These are phyloP conservation scores for Aspergillus wentii DNA, from an alignment of 495 filamentous ascomycete species.

Conservation along the genomic window DNA sequence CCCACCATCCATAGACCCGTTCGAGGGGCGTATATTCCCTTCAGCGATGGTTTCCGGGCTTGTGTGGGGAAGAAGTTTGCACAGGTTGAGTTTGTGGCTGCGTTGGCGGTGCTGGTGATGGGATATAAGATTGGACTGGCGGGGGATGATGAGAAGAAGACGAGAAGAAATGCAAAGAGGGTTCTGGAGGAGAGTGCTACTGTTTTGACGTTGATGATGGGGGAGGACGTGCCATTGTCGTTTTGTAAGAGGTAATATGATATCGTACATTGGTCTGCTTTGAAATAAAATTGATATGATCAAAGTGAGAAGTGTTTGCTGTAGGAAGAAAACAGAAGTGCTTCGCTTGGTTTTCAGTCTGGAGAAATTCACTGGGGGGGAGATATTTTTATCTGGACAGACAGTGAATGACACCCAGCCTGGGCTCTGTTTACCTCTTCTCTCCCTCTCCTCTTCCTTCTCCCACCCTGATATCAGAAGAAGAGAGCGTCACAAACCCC, in stretches of 20 bases:
- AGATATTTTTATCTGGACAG: too few relatives aligned
- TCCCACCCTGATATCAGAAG: not conserved
- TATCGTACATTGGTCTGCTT: too few relatives aligned
- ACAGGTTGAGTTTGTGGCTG: conserved; percentile 68
- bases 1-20: conserved; percentile 50
- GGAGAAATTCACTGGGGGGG: too few relatives aligned
- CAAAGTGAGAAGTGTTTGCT: too few relatives aligned
- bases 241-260: conserved; percentile 8
- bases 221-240: conserved; percentile 10
- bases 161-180: conserved; percentile 17
- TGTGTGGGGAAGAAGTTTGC: conserved; percentile 72
- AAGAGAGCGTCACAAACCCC: too few relatives aligned
- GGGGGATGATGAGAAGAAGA: conserved; percentile 48
- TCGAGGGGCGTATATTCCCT: conserved; percentile 65
- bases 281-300: too few relatives aligned
- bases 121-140: conserved; percentile 62
- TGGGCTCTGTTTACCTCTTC: too few relatives aligned
- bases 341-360: not conserved
- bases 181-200: conserved; percentile 18
- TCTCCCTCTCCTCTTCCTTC: not conserved
- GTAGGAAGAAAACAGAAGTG: not conserved
- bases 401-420: too few relatives aligned
- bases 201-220: conserved; percentile 36
- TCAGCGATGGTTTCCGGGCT: conserved; percentile 65
- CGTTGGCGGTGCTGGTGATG: conserved; percentile 59